These are phyloP conservation scores for Volvox reticuliferus DNA, from an alignment of 139 green algal genomes.

Conservation along the genomic window DNA sequence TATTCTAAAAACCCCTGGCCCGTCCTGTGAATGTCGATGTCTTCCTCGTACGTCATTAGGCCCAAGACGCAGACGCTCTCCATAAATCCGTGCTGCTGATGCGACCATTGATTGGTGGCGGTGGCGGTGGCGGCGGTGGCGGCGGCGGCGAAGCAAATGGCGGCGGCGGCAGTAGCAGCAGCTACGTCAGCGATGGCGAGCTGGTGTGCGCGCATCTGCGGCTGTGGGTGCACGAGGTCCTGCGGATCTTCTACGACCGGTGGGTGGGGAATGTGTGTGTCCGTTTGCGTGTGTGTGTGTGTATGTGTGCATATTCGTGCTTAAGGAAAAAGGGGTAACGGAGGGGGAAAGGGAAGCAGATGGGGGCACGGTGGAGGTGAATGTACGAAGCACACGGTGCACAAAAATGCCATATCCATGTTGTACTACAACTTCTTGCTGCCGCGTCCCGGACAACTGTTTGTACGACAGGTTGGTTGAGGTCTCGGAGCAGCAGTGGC, in stretches of 20 bases:
- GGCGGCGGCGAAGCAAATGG: too few relatives aligned
- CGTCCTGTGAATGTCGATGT: too few relatives aligned
- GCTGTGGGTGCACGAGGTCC: conserved; percentile 79
- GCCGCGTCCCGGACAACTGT: background rate
- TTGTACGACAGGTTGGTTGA: conserved; percentile 56
- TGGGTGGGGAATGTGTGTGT: background rate
- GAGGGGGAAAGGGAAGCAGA: background rate
- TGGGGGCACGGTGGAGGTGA: too few relatives aligned
- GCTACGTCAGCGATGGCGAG: background rate
- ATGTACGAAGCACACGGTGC: too few relatives aligned
- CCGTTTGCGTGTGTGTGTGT: background rate
- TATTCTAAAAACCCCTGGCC: too few relatives aligned
- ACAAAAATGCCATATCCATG: too few relatives aligned
- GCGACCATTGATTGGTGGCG: background rate
- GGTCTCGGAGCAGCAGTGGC: conserved; percentile 63
- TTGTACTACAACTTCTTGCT: background rate
- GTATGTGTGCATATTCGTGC: background rate
- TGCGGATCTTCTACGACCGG: conserved; percentile 74
- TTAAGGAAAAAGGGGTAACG: background rate
- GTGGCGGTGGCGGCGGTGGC: background rate
- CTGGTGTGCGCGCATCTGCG: conserved; percentile 51
- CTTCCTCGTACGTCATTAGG: background rate
- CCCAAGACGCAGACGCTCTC: conserved; percentile 15
- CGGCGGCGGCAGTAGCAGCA: background rate
- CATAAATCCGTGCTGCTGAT: background rate